These are phyloP conservation scores for Eutrema japonicum DNA, from an alignment of 345 rosid genomes.

Conservation along the genomic window DNA sequence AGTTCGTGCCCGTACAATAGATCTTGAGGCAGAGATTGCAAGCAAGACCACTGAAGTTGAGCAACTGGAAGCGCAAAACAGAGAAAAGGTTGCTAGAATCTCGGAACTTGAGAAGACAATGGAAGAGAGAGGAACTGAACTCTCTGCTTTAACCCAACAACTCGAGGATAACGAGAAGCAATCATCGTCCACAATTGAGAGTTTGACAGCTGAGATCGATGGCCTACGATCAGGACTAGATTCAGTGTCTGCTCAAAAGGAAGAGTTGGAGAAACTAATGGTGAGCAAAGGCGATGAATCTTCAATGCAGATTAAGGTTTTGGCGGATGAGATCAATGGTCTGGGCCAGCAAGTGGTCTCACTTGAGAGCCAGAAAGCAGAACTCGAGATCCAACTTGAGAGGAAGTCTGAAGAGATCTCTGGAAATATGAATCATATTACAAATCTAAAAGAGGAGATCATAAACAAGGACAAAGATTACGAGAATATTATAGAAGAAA, in stretches of 20 bases:
- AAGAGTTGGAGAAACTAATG: slow-evolving; percentile 68
- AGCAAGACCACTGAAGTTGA: slow-evolving; percentile 52
- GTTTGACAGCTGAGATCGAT: slow-evolving; percentile 56
- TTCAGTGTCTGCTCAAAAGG: slow-evolving; percentile 51
- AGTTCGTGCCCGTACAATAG: slow-evolving; percentile 45
- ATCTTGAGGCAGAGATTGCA: slow-evolving; percentile 55
- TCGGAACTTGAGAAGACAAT: slow-evolving; percentile 57
- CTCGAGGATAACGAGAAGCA: slow-evolving; percentile 60
- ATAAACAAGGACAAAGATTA: slow-evolving; percentile 46
- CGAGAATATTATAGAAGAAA: slow-evolving; percentile 52
- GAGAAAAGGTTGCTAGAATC: slow-evolving; percentile 50
- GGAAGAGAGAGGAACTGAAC: slow-evolving; percentile 54
- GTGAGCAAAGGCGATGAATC: slow-evolving; percentile 58
- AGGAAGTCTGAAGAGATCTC: slow-evolving; percentile 58
- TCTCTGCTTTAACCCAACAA: slow-evolving; percentile 54
- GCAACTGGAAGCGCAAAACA: slow-evolving; percentile 54
- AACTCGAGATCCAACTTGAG: slow-evolving; percentile 58
- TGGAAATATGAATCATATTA: slow-evolving; percentile 51
- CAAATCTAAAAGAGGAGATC: slow-evolving; percentile 52
- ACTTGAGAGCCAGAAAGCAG: slow-evolving; percentile 59
- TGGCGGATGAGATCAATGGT: slow-evolving; percentile 55
- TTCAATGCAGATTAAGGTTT: slow-evolving; percentile 49
- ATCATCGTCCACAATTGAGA: slow-evolving; percentile 58
- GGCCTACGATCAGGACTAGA: slow-evolving; percentile 51
- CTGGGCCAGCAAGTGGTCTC: slow-evolving; percentile 60